These are phyloP conservation scores for Penicillium longicatenatum DNA, from an alignment of 495 filamentous ascomycete species.

Conservation along the genomic window DNA sequence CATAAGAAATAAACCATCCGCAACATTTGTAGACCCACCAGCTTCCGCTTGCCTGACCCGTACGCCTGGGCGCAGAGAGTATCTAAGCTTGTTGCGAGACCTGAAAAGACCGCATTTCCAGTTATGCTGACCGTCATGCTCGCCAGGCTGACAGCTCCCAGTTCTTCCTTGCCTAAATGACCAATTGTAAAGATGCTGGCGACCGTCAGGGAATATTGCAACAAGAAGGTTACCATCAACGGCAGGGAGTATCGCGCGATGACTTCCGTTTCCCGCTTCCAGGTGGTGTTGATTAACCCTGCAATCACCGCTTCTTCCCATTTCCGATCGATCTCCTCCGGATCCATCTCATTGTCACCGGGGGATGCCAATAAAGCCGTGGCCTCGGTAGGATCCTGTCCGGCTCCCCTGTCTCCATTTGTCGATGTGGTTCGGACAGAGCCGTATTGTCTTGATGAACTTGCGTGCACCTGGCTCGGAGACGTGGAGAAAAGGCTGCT, in stretches of 20 bases:
- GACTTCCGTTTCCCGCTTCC: constrained; percentile 77
- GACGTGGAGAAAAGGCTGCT: constrained; percentile 31
- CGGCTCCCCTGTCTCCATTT: constrained; percentile 14
- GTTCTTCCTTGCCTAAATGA: constrained; percentile 62
- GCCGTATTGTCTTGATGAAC: constrained; percentile 14
- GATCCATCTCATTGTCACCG: constrained; percentile 29
- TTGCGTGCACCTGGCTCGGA: constrained; percentile 7
- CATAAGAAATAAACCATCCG: constrained; percentile 68
- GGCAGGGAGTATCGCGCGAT: constrained; percentile 63
- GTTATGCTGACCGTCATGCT: constrained; percentile 75
- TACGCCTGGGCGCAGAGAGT: constrained; percentile 78
- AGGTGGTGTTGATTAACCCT: constrained; percentile 78
- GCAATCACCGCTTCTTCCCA: constrained; percentile 79
- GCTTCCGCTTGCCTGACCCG: constrained; percentile 66
- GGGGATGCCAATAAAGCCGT: constrained; percentile 48
- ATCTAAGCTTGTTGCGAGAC: constrained; percentile 71
- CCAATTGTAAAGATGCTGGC: constrained; percentile 70
- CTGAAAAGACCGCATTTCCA: constrained; percentile 71
- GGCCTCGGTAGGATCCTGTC: constrained; percentile 42
- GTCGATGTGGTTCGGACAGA: constrained; percentile 19
- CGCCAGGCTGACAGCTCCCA: constrained; percentile 65
- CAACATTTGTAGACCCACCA: constrained; percentile 73
- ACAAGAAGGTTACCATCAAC: constrained; percentile 69
- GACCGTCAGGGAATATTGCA: constrained; percentile 74
- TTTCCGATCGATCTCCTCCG: constrained; percentile 54